phyloP scores from a whole-genome alignment of 2,329 filamentous ascomycete genomes.

The Paraphaeosphaeria sporulosa region DNA sequence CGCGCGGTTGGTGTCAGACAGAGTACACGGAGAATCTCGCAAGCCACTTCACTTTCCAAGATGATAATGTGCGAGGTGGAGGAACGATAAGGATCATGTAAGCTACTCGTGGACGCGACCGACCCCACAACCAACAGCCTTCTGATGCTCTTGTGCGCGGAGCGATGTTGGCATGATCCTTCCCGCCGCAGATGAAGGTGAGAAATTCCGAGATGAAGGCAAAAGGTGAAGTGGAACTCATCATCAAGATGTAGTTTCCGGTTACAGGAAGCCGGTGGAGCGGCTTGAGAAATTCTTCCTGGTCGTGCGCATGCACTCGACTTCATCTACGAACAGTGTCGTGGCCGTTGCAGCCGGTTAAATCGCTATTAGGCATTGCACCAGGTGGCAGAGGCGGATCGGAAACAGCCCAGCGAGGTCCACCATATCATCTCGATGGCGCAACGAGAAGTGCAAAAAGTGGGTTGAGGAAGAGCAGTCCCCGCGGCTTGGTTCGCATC shows the following conservation, averaged over 20 bases:
- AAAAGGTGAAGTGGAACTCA: not conserved
- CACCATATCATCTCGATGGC: not conserved
- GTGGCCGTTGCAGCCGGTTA: conserved; percentile 21
- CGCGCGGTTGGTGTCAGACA: conserved; percentile 5
- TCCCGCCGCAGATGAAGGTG: conserved; percentile 7
- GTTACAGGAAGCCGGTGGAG: not conserved
- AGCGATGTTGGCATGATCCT: conserved; percentile 4
- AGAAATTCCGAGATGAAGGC: not conserved
- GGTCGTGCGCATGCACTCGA: not conserved
- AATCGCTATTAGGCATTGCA: conserved; percentile 16
- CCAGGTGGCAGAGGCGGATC: not conserved
- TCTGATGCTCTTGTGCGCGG: not conserved
- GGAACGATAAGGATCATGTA: not conserved
- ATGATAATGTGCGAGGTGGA: not conserved
- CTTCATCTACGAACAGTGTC: conserved; percentile 18
- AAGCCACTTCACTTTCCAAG: conserved; percentile 1
- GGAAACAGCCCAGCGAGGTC: not conserved
- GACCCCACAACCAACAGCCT: not conserved
- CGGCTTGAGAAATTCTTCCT: conserved; percentile 17
- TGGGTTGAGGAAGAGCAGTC: not conserved
- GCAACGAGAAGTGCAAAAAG: not conserved
- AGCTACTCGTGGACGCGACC: conserved; percentile 4
- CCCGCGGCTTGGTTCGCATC: not conserved
- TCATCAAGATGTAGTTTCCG: conserved; percentile 1
- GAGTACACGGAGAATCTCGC: conserved; percentile 9